Conservation (phyloP, 2,329 filamentous ascomycete genomes). For the Aureobasidium namibiae region DNA sequence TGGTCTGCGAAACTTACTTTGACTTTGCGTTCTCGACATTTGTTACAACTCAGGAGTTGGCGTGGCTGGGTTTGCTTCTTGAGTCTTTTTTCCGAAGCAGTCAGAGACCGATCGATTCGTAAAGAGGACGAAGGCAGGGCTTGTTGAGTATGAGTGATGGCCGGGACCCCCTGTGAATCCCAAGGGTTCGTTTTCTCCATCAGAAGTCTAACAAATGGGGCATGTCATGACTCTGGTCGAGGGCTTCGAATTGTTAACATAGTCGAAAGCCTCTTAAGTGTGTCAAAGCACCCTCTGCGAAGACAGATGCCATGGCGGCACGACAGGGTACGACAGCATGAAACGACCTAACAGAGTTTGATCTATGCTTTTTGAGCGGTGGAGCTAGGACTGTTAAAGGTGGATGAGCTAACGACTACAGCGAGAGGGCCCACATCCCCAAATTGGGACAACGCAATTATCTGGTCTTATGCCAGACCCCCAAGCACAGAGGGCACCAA, state of each 20-base stretch:
- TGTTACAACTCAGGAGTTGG: constrained; percentile 41
- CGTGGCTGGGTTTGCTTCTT: constrained; percentile 34
- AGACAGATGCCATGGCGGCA: neutral
- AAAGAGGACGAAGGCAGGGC: constrained; percentile 16
- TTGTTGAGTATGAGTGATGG: neutral
- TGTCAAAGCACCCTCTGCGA: neutral
- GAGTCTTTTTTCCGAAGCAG: constrained; percentile 22
- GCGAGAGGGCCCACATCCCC: neutral
- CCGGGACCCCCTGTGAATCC: neutral
- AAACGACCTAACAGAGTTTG: constrained; percentile 6
- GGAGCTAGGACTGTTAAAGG: neutral
- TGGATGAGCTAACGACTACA: neutral
- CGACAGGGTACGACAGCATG: constrained; percentile 1
- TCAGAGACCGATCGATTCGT: neutral
- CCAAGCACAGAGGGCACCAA: neutral
- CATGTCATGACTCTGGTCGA: neutral
- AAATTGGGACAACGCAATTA: neutral
- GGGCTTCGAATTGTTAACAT: constrained; percentile 1
- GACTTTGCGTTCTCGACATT: constrained; percentile 42
- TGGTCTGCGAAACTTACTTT: constrained; percentile 27
- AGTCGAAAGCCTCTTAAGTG: neutral
- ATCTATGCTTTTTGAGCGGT: neutral
- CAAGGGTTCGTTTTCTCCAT: neutral
- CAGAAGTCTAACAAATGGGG: neutral
- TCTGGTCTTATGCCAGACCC: neutral